Conservation (phyloP, 1,139 yeast genomes). For the Protomyces gravidus region DNA sequence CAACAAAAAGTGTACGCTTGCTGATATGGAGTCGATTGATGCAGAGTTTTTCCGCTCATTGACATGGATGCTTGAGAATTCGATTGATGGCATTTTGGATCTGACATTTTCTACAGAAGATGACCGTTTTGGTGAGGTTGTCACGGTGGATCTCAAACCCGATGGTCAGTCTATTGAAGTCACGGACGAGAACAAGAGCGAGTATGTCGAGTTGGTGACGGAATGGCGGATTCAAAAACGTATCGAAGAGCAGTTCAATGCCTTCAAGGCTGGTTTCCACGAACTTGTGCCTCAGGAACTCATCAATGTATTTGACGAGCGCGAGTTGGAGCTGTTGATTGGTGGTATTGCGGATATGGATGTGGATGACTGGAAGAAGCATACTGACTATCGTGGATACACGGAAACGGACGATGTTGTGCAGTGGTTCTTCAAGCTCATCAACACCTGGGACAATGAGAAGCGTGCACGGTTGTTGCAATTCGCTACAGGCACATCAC, state of each 20-base stretch:
- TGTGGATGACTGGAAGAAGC: slow-evolving; percentile 97
- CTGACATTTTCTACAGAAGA: slow-evolving; percentile 92
- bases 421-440: slow-evolving; percentile 43
- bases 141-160: slow-evolving; percentile 83
- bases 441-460: slow-evolving; percentile 91
- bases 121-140: slow-evolving; percentile 91
- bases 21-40: slow-evolving; percentile 98
- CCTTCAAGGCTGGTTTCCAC: slow-evolving; percentile 94
- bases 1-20: slow-evolving; percentile 86
- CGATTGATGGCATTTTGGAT: slow-evolving; percentile 79
- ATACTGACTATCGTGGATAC: slow-evolving; percentile 96
- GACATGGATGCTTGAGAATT: slow-evolving; percentile 94
- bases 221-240: slow-evolving; percentile 95
- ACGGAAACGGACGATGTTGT: slow-evolving; percentile 87
- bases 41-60: slow-evolving; percentile 91
- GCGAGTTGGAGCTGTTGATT: slow-evolving; percentile 89
- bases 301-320: slow-evolving; percentile 93
- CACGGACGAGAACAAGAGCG: slow-evolving; percentile 88
- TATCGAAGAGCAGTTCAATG: slow-evolving; percentile 92
- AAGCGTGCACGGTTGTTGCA: slow-evolving; percentile 92
- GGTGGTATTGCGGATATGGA: slow-evolving; percentile 99
- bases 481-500: slow-evolving; percentile 96
- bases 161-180: slow-evolving; percentile 85
- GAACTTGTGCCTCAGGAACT: slow-evolving; percentile 95
- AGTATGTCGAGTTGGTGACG: slow-evolving; percentile 87